These are phyloP conservation scores for Botrytis aclada DNA, from an alignment of 2,329 filamentous ascomycete species.

Conservation along the genomic window DNA sequence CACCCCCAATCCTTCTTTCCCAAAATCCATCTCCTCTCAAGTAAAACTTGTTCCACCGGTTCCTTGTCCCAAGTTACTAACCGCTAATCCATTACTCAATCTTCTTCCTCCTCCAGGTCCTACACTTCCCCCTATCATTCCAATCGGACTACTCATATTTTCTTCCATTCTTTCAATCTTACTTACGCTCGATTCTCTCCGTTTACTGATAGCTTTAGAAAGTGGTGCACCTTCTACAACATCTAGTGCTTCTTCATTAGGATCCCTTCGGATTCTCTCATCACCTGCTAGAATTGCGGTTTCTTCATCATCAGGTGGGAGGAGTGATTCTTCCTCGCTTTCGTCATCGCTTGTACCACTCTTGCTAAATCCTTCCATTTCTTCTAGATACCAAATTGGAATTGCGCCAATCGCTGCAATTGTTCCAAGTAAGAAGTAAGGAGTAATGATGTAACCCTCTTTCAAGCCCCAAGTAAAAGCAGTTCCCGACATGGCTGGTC, in stretches of 20 bases:
- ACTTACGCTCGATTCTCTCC: neutral
- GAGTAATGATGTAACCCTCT: slow-evolving; percentile 70
- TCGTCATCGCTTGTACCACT: slow-evolving; percentile 39
- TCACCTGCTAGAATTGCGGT: slow-evolving; percentile 28
- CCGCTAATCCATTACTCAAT: slow-evolving; percentile 38
- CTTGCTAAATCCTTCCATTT: slow-evolving; percentile 65
- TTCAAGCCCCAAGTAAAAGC: slow-evolving; percentile 75
- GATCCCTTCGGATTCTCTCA: slow-evolving; percentile 23
- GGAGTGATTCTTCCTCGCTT: slow-evolving; percentile 24
- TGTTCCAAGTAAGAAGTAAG: slow-evolving; percentile 74
- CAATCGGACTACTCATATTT: slow-evolving; percentile 36
- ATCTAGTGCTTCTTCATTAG: slow-evolving; percentile 31
- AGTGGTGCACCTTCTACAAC: slow-evolving; percentile 25
- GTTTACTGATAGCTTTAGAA: neutral
- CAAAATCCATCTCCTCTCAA: slow-evolving; percentile 9
- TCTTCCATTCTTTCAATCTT: slow-evolving; percentile 9
- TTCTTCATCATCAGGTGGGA: slow-evolving; percentile 24
- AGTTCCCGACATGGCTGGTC: slow-evolving; percentile 70
- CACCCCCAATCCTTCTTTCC: neutral
- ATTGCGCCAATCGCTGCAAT: slow-evolving; percentile 65
- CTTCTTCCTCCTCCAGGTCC: slow-evolving; percentile 35
- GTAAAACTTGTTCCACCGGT: slow-evolving; percentile 36
- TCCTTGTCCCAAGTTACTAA: slow-evolving; percentile 34
- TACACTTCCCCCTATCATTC: slow-evolving; percentile 32
- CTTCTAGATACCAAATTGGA: slow-evolving; percentile 69